These are phyloP conservation scores for Dispira parvispora DNA, from an alignment of 192 early-diverging fungal species.

Conservation along the genomic window DNA sequence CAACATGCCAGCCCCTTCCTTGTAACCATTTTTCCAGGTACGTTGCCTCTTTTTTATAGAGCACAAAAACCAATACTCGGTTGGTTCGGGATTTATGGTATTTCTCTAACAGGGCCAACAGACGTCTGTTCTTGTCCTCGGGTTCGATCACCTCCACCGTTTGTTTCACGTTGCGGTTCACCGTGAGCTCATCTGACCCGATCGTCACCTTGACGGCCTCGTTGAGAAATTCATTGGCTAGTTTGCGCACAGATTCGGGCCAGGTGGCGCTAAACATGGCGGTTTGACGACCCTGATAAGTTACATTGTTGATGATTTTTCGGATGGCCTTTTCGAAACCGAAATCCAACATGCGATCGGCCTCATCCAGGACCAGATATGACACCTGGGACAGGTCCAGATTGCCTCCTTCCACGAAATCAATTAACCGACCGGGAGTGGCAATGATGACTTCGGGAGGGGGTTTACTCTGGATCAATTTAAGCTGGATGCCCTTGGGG, in stretches of 20 bases:
- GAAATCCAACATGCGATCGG: constrained; percentile 93
- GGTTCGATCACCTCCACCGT: constrained; percentile 79
- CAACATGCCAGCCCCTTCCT: constrained; percentile 62
- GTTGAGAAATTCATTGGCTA: constrained; percentile 65
- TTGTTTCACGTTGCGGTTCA: constrained; percentile 72
- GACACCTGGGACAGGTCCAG: constrained; percentile 63
- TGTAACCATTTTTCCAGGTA: constrained; percentile 57
- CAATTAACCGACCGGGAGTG: constrained; percentile 90
- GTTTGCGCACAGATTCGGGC: constrained; percentile 76
- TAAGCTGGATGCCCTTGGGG: constrained; percentile 55
- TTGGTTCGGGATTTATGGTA: constrained; percentile 78
- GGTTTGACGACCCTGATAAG: constrained; percentile 63
- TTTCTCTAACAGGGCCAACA: constrained; percentile 58
- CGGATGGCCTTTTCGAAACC: constrained; percentile 86
- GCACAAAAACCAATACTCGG: constrained; percentile 81
- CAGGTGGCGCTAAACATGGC: constrained; percentile 96
- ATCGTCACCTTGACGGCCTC: constrained; percentile 70
- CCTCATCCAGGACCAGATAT: constrained; percentile 91
- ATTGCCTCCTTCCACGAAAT: constrained; percentile 69
- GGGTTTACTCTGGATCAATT: constrained; percentile 26
- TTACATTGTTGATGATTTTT: constrained; percentile 59
- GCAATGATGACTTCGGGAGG: constrained; percentile 58
- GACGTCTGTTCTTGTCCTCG: constrained; percentile 50
- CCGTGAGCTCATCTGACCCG: constrained; percentile 73
- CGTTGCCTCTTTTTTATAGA: constrained; percentile 93